Evolutionary conservation across 2,329 filamentous ascomycete genomes (phyloP), one percentile per base, ranked within the genome.

Genomic region (Colletotrichum spinosum): DNA sequence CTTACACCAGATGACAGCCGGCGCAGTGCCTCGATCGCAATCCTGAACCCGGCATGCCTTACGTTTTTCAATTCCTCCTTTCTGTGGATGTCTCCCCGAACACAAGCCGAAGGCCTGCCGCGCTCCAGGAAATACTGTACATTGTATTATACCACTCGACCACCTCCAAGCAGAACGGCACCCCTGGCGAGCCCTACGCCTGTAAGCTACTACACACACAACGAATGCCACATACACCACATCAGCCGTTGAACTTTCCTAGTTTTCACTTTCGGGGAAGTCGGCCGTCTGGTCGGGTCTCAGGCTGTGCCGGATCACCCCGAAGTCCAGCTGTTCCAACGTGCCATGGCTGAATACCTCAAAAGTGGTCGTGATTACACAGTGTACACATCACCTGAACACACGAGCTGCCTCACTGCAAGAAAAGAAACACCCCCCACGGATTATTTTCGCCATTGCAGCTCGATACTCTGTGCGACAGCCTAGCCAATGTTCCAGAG

Each of bases 1-100:
- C 38, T 49, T 41, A 56, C 52, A 56, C 57, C 46, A 38, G 52
- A 56, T 65, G 62, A 65, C 51, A 65, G 46, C 57, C 51, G 58
- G 37, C 41, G 46, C 35, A 38, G 46, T 62, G 46, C 62, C 39
- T 55, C 39, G 33, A 46, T 49, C 1, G 10, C 41, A 25, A 17
- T 25, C 41, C 15, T 33, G 25, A 25, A 12, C 34, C 25, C 41
- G 42, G 57, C 38, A 50, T 13, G 38, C 25, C 12, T 37, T 50
- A 8, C 39, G 51, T 46, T 34, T 9, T 34, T 33, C 35, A 45
- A 52, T 45, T 45, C 48, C 45, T 55, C 51, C n/a, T 39, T 35
- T 25, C 34, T 46, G 51, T 39, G n/a, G 39, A 39, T 13, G 25
- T 17, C 50, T 51, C 48, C 57, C 58, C 48, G 52, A 17, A 34